A percentile compares a stretch with the other conserved stretches of the same genome.
Conservation (phyloP, 2,329 filamentous ascomycete genomes). For the Sporothrix brunneoviolacea region DNA sequence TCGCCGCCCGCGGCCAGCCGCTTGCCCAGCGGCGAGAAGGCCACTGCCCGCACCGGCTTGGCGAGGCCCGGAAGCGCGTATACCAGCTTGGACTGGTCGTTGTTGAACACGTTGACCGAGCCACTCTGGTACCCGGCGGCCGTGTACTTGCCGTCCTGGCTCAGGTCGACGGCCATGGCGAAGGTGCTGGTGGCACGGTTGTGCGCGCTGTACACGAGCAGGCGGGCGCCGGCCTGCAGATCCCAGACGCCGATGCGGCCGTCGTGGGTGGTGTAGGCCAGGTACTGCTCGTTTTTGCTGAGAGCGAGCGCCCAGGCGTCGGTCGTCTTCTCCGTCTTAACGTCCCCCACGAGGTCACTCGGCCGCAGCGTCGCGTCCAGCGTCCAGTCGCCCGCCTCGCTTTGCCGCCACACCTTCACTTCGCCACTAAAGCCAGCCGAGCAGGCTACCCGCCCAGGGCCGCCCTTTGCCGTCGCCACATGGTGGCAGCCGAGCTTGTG, state of each 20-base stretch:
- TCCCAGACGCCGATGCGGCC: slow-evolving; percentile 90
- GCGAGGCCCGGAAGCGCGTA: slow-evolving; percentile 83
- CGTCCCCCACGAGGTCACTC: slow-evolving; percentile 18
- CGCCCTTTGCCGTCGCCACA: slow-evolving; percentile 56
- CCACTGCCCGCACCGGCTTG: slow-evolving; percentile 75
- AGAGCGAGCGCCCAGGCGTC: slow-evolving; percentile 85
- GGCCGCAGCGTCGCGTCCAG: slow-evolving; percentile 39
- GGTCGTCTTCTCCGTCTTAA: slow-evolving; percentile 30
- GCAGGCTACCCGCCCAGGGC: slow-evolving; percentile 64
- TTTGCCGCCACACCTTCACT: slow-evolving; percentile 70
- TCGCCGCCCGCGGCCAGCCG: slow-evolving; percentile 87
- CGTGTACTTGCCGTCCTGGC: slow-evolving; percentile 72
- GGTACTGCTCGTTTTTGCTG: slow-evolving; percentile 73
- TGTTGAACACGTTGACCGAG: slow-evolving; percentile 90
- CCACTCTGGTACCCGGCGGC: slow-evolving; percentile 92
- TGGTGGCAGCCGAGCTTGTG: slow-evolving; percentile 92
- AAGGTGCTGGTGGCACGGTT: slow-evolving; percentile 61
- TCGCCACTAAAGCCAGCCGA: slow-evolving; percentile 87
- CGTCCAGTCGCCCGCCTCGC: slow-evolving; percentile 50
- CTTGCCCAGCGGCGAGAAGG: slow-evolving; percentile 80
- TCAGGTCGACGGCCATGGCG: slow-evolving; percentile 79
- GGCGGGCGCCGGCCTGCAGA: slow-evolving; percentile 43
- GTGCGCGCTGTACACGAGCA: slow-evolving; percentile 61
- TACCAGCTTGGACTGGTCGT: slow-evolving; percentile 74
- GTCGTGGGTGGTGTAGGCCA: slow-evolving; percentile 83